Evolutionary conservation across 2,329 filamentous ascomycete genomes (phyloP).

Genomic region (Botryotinia narcissicola): DNA sequence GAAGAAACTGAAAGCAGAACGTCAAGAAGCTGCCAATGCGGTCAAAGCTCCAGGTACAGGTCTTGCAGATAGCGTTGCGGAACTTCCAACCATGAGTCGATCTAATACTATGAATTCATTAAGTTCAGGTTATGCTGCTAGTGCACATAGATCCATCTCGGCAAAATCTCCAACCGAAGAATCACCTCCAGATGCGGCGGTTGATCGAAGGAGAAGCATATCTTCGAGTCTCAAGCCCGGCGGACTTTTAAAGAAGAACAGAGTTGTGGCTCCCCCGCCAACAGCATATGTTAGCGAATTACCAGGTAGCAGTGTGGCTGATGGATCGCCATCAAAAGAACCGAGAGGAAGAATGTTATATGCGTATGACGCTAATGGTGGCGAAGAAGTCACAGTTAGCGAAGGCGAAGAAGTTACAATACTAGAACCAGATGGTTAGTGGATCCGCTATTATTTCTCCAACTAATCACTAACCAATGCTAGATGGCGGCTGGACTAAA

Average conservation of each 20-base stretch:
- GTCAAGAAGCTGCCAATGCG: conserved; percentile 72
- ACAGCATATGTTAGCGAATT: conserved; percentile 71
- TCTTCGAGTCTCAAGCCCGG: conserved; percentile 31
- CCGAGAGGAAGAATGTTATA: conserved; percentile 88
- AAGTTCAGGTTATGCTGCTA: conserved; percentile 82
- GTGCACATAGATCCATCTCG: conserved; percentile 72
- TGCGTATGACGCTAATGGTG: conserved; percentile 73
- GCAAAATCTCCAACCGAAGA: conserved; percentile 53
- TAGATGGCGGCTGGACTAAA: conserved; percentile 92
- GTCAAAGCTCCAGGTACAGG: conserved; percentile 30
- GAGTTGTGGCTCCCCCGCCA: conserved; percentile 86
- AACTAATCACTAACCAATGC: conserved; percentile 35
- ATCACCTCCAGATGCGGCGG: conserved; percentile 40
- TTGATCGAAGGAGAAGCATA: conserved; percentile 17
- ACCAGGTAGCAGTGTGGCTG: conserved; percentile 48
- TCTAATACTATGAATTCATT: conserved; percentile 85
- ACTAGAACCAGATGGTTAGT: conserved; percentile 82
- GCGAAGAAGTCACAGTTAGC: conserved; percentile 76
- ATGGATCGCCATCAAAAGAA: conserved; percentile 48
- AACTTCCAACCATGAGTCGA: conserved; percentile 67
- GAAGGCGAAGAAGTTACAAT: conserved; percentile 78
- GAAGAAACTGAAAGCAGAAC: conserved; percentile 85
- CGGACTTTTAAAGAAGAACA: conserved; percentile 52
- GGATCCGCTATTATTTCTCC: conserved; percentile 12
- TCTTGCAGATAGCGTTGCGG: conserved; percentile 52